Conservation (phyloP, 1,284 basidiomycete genomes). For the Ustilago curta region DNA sequence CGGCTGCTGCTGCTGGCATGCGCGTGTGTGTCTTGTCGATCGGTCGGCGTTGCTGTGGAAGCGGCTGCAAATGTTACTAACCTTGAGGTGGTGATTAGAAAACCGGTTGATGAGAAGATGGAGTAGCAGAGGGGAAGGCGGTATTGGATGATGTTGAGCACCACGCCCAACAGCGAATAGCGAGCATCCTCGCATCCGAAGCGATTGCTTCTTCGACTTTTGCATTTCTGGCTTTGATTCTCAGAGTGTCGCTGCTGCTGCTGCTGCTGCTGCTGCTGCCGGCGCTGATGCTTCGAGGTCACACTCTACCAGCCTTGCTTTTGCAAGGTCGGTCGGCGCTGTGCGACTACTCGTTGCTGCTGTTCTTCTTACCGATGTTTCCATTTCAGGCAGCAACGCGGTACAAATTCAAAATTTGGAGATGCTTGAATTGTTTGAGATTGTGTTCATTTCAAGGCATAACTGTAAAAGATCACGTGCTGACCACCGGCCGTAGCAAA, state of each 20-base stretch:
- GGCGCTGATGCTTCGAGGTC: not conserved
- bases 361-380: not conserved
- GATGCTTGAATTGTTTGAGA: too few species aligned
- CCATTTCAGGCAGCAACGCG: slow-evolving; percentile 10
- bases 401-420: slow-evolving; percentile 16
- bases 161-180: slow-evolving; percentile 2
- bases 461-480: slow-evolving; percentile 2
- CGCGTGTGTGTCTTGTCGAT: slow-evolving; percentile 1
- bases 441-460: too few species aligned
- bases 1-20: slow-evolving; percentile 1
- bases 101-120: slow-evolving; percentile 51
- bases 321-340: too few species aligned
- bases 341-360: too few species aligned
- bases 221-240: not conserved
- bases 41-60: slow-evolving; percentile 9
- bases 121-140: slow-evolving; percentile 26
- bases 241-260: not conserved
- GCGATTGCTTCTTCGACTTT: too few species aligned
- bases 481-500: not conserved
- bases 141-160: slow-evolving; percentile 12
- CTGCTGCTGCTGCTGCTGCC: slow-evolving; percentile 11
- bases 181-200: not conserved
- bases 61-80: slow-evolving; percentile 35
- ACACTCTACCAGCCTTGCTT: too few species aligned
- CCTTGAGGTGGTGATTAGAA: slow-evolving; percentile 44